These are phyloP conservation scores for Xylaria telfairii DNA, from an alignment of 495 filamentous ascomycete species.

Conservation along the genomic window DNA sequence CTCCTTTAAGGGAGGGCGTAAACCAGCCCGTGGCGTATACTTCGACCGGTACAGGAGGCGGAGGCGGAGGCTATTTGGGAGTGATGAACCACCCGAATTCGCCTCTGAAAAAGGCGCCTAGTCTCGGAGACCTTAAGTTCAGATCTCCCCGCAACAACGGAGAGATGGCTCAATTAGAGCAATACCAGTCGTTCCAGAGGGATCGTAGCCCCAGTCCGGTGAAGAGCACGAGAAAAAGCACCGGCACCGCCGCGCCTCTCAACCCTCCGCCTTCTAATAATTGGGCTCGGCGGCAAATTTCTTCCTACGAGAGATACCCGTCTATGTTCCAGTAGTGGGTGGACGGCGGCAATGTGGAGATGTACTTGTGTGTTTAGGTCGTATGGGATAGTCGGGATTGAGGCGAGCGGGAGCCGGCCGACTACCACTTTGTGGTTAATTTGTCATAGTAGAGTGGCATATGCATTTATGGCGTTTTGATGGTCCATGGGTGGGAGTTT, in stretches of 20 bases:
- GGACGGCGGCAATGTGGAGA: neutral
- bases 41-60: constrained; percentile 24
- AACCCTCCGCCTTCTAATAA: constrained; percentile 19
- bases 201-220: constrained; percentile 36
- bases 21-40: constrained; percentile 27
- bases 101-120: constrained; percentile 71
- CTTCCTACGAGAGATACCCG: constrained; percentile 34
- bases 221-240: constrained; percentile 37
- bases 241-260: constrained; percentile 29
- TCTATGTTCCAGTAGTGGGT: constrained; percentile 26
- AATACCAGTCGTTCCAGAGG: constrained; percentile 37
- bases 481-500: constrained; percentile 18
- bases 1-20: constrained; percentile 31
- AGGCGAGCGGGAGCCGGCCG: neutral
- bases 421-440: neutral
- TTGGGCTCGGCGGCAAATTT: constrained; percentile 28
- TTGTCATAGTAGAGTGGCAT: constrained; percentile 10
- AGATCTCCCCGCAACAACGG: constrained; percentile 57
- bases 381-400: neutral
- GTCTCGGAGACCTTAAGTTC: constrained; percentile 51
- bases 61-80: constrained; percentile 75
- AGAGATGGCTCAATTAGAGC: constrained; percentile 61
- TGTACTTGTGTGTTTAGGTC: constrained; percentile 16
- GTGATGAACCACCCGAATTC: constrained; percentile 82
- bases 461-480: constrained; percentile 22